phyloP scores from a whole-genome alignment of 2,329 filamentous ascomycete species.

The Trichophyton simii region DNA sequence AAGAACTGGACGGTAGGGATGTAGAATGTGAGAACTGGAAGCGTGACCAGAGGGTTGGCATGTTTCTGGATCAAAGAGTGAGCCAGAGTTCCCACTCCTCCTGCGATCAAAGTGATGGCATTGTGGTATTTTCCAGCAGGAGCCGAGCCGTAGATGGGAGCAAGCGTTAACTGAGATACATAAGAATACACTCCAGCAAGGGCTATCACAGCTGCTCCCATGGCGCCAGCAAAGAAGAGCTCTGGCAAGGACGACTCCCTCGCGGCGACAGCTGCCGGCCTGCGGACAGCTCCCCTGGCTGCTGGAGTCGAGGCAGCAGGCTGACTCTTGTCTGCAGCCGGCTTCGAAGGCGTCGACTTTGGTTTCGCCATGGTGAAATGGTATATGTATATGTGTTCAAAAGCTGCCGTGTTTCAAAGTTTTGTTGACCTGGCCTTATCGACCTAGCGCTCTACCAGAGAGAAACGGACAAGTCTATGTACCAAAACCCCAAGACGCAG shows the following conservation, averaged over 20 bases:
- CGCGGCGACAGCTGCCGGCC: background rate
- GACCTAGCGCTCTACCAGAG: background rate
- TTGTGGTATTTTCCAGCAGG: constrained; percentile 62
- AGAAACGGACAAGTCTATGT: background rate
- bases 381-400: background rate
- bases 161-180: constrained; percentile 53
- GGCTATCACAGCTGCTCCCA: constrained; percentile 15
- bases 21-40: constrained; percentile 64
- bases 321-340: background rate
- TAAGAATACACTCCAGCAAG: constrained; percentile 31
- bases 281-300: background rate
- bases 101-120: constrained; percentile 51
- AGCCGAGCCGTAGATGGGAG: constrained; percentile 79
- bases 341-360: background rate
- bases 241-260: background rate
- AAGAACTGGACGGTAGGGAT: constrained; percentile 61
- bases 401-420: background rate
- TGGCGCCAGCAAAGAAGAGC: background rate
- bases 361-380: background rate
- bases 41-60: constrained; percentile 38
- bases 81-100: constrained; percentile 59
- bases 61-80: constrained; percentile 43
- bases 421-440: background rate
- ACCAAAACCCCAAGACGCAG: background rate
- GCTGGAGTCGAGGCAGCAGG: background rate